phyloP scores from a whole-genome alignment of 495 filamentous ascomycete species.

The Aspergillus steynii region DNA sequence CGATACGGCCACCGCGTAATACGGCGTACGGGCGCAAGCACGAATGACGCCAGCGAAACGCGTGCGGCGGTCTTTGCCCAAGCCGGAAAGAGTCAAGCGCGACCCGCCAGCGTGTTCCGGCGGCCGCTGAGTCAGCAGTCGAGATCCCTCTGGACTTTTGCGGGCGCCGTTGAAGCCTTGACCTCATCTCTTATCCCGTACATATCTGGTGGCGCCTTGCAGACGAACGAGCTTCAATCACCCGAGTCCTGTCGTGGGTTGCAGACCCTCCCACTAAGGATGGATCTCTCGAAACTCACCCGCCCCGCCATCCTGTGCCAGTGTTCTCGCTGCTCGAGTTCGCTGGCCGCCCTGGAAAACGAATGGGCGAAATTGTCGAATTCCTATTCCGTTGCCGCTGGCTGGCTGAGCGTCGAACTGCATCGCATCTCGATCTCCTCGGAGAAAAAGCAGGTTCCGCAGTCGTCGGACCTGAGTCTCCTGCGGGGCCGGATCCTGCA shows the following conservation, averaged over 20 bases:
- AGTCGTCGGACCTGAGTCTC: conserved; percentile 40
- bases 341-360: conserved; percentile 48
- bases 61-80: conserved; percentile 12
- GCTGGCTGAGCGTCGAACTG: conserved; percentile 47
- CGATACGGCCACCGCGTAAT: no score
- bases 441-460: conserved; percentile 44
- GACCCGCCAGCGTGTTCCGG: conserved; percentile 21
- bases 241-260: conserved; percentile 7
- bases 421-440: conserved; percentile 43
- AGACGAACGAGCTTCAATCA: background rate
- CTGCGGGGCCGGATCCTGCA: conserved; percentile 44
- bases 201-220: conserved; percentile 10
- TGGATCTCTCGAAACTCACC: conserved; percentile 42
- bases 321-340: conserved; percentile 48
- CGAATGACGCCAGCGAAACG: conserved; percentile 19
- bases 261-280: conserved; percentile 15
- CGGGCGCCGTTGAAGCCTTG: conserved; percentile 10
- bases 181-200: conserved; percentile 14
- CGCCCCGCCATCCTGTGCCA: conserved; percentile 44
- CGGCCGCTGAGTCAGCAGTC: conserved; percentile 30
- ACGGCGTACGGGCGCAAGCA: no score
- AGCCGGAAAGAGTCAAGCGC: conserved; percentile 9
- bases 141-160: conserved; percentile 29
- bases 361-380: conserved; percentile 49
- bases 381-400: conserved; percentile 41